A percentile compares a stretch with the other conserved stretches of the same genome.
Conservation (phyloP, 345 rosid genomes). For the Brassica carinata region DNA sequence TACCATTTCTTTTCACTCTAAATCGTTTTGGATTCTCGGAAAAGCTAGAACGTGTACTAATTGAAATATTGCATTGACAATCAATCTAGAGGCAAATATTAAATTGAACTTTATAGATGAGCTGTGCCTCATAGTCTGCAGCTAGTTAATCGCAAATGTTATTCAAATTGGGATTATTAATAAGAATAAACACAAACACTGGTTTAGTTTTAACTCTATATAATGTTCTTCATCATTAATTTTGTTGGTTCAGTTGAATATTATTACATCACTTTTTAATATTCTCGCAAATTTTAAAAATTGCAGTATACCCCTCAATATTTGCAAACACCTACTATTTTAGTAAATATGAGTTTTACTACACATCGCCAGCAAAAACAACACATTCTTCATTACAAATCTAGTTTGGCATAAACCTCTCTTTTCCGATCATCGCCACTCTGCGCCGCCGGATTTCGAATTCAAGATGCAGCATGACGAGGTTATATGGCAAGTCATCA, state of each 20-base stretch:
- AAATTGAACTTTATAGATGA: too few relatives aligned
- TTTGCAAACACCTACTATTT: neutral
- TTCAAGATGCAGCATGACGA: slow-evolving; percentile 87
- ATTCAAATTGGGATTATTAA: too few relatives aligned
- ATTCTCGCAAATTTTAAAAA: neutral
- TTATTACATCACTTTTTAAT: neutral
- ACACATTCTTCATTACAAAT: neutral
- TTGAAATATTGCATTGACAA: too few relatives aligned
- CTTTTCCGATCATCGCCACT: neutral
- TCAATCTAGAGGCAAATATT: too few relatives aligned
- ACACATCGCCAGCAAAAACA: neutral
- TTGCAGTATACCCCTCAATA: neutral
- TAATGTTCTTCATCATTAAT: neutral
- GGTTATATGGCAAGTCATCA: slow-evolving; percentile 95
- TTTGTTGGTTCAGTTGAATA: neutral
- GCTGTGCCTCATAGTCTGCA: too few relatives aligned
- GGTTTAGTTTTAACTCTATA: neutral
- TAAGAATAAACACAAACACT: neutral
- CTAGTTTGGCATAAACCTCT: neutral
- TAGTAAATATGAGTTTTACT: too few relatives aligned
- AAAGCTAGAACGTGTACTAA: too few relatives aligned
- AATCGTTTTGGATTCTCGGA: too few relatives aligned
- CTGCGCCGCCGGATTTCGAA: neutral
- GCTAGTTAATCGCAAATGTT: too few relatives aligned
- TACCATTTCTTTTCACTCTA: too few relatives aligned